Conservation (phyloP, 2,329 filamentous ascomycete genomes). For the Cryoendolithus antarcticus region DNA sequence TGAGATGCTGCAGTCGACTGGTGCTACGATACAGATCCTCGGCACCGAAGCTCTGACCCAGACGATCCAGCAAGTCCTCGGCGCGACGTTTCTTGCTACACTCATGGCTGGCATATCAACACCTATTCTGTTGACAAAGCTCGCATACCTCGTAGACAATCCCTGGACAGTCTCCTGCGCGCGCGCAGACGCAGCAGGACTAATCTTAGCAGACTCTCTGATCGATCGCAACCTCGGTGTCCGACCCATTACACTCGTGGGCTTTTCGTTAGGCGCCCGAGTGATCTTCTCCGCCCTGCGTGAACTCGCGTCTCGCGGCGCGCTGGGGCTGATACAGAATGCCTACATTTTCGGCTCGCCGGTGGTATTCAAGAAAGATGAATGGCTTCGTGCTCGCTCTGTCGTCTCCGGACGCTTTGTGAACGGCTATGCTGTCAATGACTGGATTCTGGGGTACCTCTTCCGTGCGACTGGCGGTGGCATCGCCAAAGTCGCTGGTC, state of each 20-base stretch:
- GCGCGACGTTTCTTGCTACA: conserved; percentile 73
- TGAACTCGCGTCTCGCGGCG: conserved; percentile 74
- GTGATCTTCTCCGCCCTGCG: conserved; percentile 87
- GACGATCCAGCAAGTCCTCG: conserved; percentile 88
- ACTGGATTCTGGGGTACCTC: conserved; percentile 91
- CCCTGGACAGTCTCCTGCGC: conserved; percentile 93
- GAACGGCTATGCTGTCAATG: conserved; percentile 85
- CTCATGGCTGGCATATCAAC: conserved; percentile 88
- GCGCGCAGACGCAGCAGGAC: conserved; percentile 72
- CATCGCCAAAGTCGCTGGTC: conserved; percentile 75
- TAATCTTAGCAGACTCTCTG: conserved; percentile 88
- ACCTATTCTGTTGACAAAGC: conserved; percentile 84
- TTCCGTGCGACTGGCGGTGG: conserved; percentile 91
- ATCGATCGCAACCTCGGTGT: conserved; percentile 85
- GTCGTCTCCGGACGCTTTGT: conserved; percentile 87
- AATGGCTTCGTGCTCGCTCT: conserved; percentile 68
- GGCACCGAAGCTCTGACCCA: conserved; percentile 95
- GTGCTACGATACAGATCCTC: conserved; percentile 95
- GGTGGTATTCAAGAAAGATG: conserved; percentile 80
- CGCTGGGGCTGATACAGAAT: conserved; percentile 80
- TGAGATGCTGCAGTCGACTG: conserved; percentile 95
- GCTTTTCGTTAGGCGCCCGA: conserved; percentile 86
- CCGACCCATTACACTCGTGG: conserved; percentile 81
- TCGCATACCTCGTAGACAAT: conserved; percentile 94
- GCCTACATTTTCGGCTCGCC: conserved; percentile 92